Base-by-base conservation (phyloP, 2,329 filamentous ascomycete genomes). In the Colletotrichum scovillei region DNA sequence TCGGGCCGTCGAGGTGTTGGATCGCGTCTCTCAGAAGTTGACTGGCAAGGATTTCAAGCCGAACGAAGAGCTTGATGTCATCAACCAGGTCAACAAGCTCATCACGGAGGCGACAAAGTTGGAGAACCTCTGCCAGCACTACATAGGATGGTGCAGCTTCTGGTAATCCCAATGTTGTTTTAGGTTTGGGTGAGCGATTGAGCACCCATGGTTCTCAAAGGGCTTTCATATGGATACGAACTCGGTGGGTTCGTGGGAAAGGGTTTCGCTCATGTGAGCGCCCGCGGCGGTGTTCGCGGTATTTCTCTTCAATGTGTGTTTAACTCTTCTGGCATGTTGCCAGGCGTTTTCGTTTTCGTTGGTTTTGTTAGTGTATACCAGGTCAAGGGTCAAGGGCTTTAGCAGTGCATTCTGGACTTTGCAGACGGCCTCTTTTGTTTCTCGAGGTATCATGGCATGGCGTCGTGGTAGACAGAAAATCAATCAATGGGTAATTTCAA, bases 61-160 rank as follows among this genome's bases (percentile, higher is more conserved):
- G 3, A 89, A 90, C 58, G 93, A 97, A 78, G 96, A 98, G 84
- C 88, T 99, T 75, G 92, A 92, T 71, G 92, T 97, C 26, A 92
- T 94, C 69, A 91, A 91, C 74, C 97, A 99, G 84, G 97, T 99
- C 5, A 96, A 98, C 83, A 96, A 97, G 82, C 86, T 99, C 78
- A 93, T 99, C 78, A 92, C 93, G 74, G 96, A 99, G 86, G 97
- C 97, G 26, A 99, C 97, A 7, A 98, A 97, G 80, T 87, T 98
- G 78, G 97, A 98, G 88, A 98, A 98, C 82, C 86, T 99, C 74
- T 99, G 97, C 82, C 97, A 98, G 87, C 97, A 98, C 86, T 99
- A 98, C 82, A 98, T 98, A 78, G 97, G 97, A 76, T 98, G 96
- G 96, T 98, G 96, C 85, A 97, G 94, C 84, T 98, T 98, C 88